Percentiles rank a stretch among this genome's conserved stretches.
phyloP scores from a whole-genome alignment of 192 early-diverging fungal genomes.

The Paraglomus occultum region DNA sequence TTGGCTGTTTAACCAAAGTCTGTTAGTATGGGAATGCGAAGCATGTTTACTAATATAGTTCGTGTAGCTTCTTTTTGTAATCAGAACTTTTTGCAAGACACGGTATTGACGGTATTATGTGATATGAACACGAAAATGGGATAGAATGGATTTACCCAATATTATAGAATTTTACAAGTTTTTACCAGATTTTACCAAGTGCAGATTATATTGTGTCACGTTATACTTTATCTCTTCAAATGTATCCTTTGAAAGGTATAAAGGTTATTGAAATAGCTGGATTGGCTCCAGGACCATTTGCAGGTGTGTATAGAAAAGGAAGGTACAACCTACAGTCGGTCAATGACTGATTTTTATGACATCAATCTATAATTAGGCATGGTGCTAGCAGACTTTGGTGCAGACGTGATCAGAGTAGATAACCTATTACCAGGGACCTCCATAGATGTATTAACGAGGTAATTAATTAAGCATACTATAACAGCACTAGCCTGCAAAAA shows the following conservation, averaged over 20 bases:
- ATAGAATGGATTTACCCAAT: too few relatives aligned
- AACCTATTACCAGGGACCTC: slow-evolving; percentile 35
- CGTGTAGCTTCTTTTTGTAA: too few relatives aligned
- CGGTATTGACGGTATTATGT: too few relatives aligned
- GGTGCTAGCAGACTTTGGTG: slow-evolving; percentile 68
- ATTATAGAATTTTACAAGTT: too few relatives aligned
- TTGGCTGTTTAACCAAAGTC: too few relatives aligned
- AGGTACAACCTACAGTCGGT: background rate
- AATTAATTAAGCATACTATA: background rate
- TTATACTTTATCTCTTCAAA: too few relatives aligned
- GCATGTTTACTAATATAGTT: too few relatives aligned
- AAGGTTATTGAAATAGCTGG: slow-evolving; percentile 68
- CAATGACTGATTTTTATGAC: background rate
- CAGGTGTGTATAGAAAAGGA: slow-evolving; percentile 32
- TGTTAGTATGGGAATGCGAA: too few relatives aligned
- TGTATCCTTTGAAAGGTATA: slow-evolving; percentile 42
- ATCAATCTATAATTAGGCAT: slow-evolving; percentile 36
- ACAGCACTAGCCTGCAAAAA: background rate
- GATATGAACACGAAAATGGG: too few relatives aligned
- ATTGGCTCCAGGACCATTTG: slow-evolving; percentile 65
- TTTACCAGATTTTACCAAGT: too few relatives aligned
- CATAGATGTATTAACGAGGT: slow-evolving; percentile 50
- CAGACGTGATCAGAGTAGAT: slow-evolving; percentile 65
- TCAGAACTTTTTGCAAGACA: too few relatives aligned
- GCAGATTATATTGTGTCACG: too few relatives aligned